Evolutionary conservation across 2,329 filamentous ascomycete species (phyloP), one percentile per base, ranked within the genome.

Genomic region (Aspergillaceae sp.): DNA sequence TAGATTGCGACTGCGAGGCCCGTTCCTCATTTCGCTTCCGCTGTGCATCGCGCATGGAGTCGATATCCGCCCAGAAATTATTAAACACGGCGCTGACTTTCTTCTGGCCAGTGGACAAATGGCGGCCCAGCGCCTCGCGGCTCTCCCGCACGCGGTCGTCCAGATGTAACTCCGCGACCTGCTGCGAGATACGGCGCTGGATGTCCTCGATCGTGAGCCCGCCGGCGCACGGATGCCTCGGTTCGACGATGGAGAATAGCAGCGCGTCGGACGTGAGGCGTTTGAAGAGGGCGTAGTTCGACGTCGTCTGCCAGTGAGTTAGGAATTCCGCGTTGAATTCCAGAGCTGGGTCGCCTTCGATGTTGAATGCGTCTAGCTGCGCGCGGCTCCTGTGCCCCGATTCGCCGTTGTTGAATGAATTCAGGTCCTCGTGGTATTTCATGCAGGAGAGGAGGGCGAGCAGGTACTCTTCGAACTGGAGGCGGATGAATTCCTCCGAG

Each of bases 391-490:
- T 74, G 62, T 51, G 50, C 10, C 55, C 53, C 4, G 57, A 56
- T 29, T 62, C 76, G 46, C 75, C 67, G 4, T 69, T 65, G 51
- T 80, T 70, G 47, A 70, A 67, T 11, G 56, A 59, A 38, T 67
- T 64, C 28, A 83, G 72, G 59, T 84, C 84, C 58, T 80, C 82
- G 65, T 89, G 89, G 63, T 94, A 97, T 64, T 96, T 96, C 55
- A 90, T 85, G 0, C 87, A 82, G 0, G 90, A 87, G 38, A 97
- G 80, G 51, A 98, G 77, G 0, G 89, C 87, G 27, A 97, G 77
- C 4, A 98, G 78, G 62, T 98, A 98, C 60, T 96, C 90, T 68
- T 98, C 92, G 52, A 98, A 98, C 60, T 97, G 91, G 36, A 96
- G 80, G 29, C 92, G 82, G 57, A 98, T 98, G 60, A 96, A 96